Base-by-base conservation (phyloP, 805 yeast species). In the Wickerhamiella alocasiicola region DNA sequence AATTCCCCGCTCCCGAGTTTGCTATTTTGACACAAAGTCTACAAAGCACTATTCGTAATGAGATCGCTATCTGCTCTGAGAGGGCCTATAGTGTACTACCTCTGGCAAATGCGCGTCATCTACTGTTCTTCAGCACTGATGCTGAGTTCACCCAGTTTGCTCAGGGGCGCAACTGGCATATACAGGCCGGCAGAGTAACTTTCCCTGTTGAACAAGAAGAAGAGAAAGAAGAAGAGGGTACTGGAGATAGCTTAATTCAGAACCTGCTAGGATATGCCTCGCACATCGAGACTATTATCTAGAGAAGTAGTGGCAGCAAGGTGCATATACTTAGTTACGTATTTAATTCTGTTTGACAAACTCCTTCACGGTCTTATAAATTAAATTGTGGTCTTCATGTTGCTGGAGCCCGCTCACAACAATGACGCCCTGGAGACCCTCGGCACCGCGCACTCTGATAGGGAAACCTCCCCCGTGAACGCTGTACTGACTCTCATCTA, bases 281-380 rank as follows among this genome's bases (percentile, higher is more conserved):
- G 47, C 91, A 84, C 61, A 76, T 91, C 56, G 98, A 91, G 65
- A 80, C 91, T 15, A 91, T 88, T 59, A 78, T 88, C 38, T 87
- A 70, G 20, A 19, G n/a, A 6, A 23, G 26, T 23, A 7, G 7
- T 23, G 26, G 9, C 7, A 7, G 26, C 26, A 7, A 23, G 26
- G 7, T 23, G 7, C 26, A 11, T 11, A 7, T 23, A 23, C 26
- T 7, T 11, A 7, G 26, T 23, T 23, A 23, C 11, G n/a, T 23
- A 23, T 23, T 23, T 23, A 23, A 11, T 23, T 23, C 11, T 23
- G 9, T 23, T 7, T 23, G 9, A 36, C 28, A 29, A 28, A 51
- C 44, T 46, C 39, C 44, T 45, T 40, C 36, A 53, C 41, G 16
- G 47, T 31, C n/a, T 41, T 45, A 36, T 48, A 49, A 17, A 49